Evolutionary conservation across 1,284 basidiomycete species (phyloP).

Genomic region (Sporisorium sorghi): DNA sequence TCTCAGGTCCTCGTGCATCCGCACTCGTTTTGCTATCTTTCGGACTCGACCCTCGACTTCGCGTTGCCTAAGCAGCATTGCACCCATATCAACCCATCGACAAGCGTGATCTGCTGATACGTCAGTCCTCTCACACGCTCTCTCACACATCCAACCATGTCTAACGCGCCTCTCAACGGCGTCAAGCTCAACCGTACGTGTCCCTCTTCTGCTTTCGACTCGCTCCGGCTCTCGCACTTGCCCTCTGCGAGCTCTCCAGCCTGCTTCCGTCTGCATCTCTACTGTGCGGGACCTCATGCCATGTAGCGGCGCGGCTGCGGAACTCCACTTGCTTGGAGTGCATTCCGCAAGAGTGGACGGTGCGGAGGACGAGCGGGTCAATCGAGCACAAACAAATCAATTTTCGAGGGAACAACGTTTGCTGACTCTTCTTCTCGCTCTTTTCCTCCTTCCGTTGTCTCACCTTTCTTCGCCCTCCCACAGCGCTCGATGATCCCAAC

Average conservation of each 20-base stretch:
- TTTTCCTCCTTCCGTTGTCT: background rate
- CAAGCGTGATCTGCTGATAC: slow-evolving; percentile 6
- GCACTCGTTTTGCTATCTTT: slow-evolving; percentile 3
- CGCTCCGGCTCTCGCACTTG: slow-evolving; percentile 5
- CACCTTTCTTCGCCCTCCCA: background rate
- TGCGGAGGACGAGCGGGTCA: background rate
- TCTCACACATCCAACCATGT: slow-evolving; percentile 37
- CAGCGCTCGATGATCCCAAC: slow-evolving; percentile 82
- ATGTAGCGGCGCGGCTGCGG: background rate
- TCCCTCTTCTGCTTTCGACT: background rate
- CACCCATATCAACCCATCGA: background rate
- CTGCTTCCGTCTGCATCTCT: background rate
- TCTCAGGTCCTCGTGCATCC: background rate
- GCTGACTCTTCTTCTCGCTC: slow-evolving; percentile 6
- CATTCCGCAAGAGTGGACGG: background rate
- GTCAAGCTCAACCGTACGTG: slow-evolving; percentile 58
- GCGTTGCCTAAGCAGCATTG: background rate
- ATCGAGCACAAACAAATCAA: background rate
- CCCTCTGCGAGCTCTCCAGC: background rate
- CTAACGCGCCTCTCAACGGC: slow-evolving; percentile 61
- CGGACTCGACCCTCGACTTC: slow-evolving; percentile 8
- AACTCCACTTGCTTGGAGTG: background rate
- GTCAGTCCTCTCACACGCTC: slow-evolving; percentile 6
- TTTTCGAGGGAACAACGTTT: too few species aligned
- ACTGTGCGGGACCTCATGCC: background rate